Evolutionary conservation across 2,329 filamentous ascomycete genomes (phyloP), one percentile per base, ranked within the genome.

Genomic region (Neofusicoccum kwambonambiense): DNA sequence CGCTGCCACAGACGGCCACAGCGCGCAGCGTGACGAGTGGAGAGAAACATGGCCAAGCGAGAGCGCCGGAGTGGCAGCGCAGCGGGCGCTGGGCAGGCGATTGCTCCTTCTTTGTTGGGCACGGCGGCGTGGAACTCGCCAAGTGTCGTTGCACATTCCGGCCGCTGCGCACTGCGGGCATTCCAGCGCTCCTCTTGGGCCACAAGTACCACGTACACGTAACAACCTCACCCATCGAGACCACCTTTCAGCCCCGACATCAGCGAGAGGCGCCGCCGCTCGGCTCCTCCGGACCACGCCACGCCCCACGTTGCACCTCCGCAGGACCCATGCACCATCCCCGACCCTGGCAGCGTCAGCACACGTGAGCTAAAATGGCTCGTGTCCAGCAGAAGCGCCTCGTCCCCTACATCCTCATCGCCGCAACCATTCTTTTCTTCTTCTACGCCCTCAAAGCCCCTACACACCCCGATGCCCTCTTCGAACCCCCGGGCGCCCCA

Each of bases 401-500:
- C 63, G 69, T 70, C 45, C 62, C 76, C 34, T 78, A 80, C 67
- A 68, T 72, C 4, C 69, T 68, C 44, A 67, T 79, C 44, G 71
- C 74, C 11, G 69, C 73, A 13, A 69, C 71, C 42, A 69, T 77
- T 35, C 66, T 81, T 12, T 74, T 78, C 68, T 67, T 75, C 39
- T 66, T 80, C 64, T 76, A 76, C 65, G 72, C 74, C 42, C 72
- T 79, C 52, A 76, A 73, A 66, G 71, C 72, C 51, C 75, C 75
- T 19, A 37, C 56, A 6, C 41, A 60, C 75, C 76, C 69, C 15
- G 13, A 54, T 27, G 35, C 42, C n/a, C 22, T 35, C 27, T 1
- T 31, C 6, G 5, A 31, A 31, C 27, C 27, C 27, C 27, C 27
- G 27, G 27, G 27, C 27, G 4, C 27, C 4, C 27, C 27, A 31